These are phyloP conservation scores for Cyberlindnera lachancei DNA, from an alignment of 805 yeast species.

Conservation along the genomic window DNA sequence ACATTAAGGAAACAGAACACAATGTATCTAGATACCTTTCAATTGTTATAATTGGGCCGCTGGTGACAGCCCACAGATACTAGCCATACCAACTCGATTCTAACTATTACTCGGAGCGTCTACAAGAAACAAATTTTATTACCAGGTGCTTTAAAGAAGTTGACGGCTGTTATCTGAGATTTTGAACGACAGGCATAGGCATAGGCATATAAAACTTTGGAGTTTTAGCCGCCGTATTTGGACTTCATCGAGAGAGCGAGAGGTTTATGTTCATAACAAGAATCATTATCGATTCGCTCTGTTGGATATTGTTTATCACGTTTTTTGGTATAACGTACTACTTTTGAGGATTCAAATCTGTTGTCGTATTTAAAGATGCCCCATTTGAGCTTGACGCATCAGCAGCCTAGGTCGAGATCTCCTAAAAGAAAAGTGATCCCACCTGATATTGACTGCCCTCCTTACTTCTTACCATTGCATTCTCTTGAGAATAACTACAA, in stretches of 20 bases:
- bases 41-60: too few species aligned
- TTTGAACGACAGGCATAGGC: background rate
- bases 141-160: too few species aligned
- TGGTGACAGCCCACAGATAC: too few species aligned
- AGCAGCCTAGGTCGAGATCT: background rate
- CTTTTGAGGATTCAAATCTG: background rate
- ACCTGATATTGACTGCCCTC: slow-evolving; percentile 32
- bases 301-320: slow-evolving; percentile 1
- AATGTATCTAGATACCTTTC: too few species aligned
- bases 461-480: slow-evolving; percentile 36
- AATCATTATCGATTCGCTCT: background rate
- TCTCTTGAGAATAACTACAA: slow-evolving; percentile 38
- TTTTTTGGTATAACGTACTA: background rate
- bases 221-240: background rate
- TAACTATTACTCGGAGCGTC: too few species aligned
- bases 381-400: background rate
- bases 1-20: too few species aligned
- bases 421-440: slow-evolving; percentile 19
- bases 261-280: slow-evolving; percentile 1
- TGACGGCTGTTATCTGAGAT: too few species aligned
- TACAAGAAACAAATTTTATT: too few species aligned
- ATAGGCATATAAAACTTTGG: background rate
- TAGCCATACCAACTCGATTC: too few species aligned
- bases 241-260: background rate
- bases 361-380: background rate